Evolutionary conservation across 306 rosid genomes (phyloP), one percentile per base, ranked within the genome.

Genomic region (Ormosia semicastrata): DNA sequence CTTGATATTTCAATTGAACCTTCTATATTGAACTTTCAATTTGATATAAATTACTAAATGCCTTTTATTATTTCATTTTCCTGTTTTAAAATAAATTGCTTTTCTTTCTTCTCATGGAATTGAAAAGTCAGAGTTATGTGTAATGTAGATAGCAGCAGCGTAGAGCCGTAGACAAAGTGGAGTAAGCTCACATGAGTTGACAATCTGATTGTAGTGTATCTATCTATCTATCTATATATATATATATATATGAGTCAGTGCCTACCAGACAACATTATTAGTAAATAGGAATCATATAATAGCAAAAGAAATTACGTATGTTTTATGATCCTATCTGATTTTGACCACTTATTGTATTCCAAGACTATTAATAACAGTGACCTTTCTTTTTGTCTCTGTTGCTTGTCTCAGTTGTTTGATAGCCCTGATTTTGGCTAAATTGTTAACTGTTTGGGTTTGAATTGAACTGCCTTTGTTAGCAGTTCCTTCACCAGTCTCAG

Each of bases 141-240:
- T 56, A 78, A 44, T 53, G 66, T 40, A 78, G 37, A 11, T 63
- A 6, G 49, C 58, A 36, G 53, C 8, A 65, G 32, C 43, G 18
- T 71, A 73, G 76, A 84, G 24, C 24, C 24, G 24, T 24, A 24
- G 24, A 24, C 69, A 79, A 68, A 74, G 56, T 67, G 44, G 58
- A 49, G 73, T 52, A 67, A 49, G 74, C 10, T 74, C 87, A 84
- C 84, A 74, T 75, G 73, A 66, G 47, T 76, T 36, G 77, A 78
- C 80, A 73, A 83, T 54, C 13, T 74, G 46, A 74, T 74, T 54
- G 33, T 39, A 66, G 66, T 77, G 17, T 52, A 52, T 66, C n/a
- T n/a, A n/a, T n/a, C n/a, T n/a, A n/a, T n/a, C n/a, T n/a, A n/a
- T n/a, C n/a, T n/a, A n/a, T n/a, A 13, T 33, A 41, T 8, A 8